These are phyloP conservation scores for Xylaria cubensis DNA, from an alignment of 495 filamentous ascomycete species.

Conservation along the genomic window DNA sequence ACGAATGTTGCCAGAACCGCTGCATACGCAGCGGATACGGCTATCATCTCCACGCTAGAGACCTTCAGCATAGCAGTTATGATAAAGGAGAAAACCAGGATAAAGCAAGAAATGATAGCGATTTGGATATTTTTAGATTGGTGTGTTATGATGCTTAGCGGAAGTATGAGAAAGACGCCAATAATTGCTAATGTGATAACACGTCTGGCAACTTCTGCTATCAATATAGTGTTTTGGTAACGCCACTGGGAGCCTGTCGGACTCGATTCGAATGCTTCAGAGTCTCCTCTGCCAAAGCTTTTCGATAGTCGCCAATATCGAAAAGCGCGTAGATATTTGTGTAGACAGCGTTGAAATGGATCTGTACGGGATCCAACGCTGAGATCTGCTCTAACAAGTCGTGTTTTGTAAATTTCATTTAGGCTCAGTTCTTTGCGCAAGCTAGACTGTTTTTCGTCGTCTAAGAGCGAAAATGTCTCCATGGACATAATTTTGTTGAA, in stretches of 20 bases:
- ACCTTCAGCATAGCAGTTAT: conserved; percentile 35
- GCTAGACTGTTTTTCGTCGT: background rate
- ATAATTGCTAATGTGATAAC: background rate
- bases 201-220: background rate
- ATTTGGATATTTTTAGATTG: background rate
- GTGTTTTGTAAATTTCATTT: background rate
- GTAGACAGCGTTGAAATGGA: background rate
- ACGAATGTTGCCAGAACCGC: conserved; percentile 31
- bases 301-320: background rate
- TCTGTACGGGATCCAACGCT: background rate
- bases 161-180: background rate
- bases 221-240: background rate
- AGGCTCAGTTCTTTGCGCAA: background rate
- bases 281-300: background rate
- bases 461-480: background rate
- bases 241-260: background rate
- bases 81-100: conserved; percentile 14
- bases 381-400: background rate
- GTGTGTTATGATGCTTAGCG: background rate
- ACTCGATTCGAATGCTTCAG: background rate
- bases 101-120: background rate
- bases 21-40: conserved; percentile 41
- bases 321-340: background rate
- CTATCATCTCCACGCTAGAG: conserved; percentile 40
- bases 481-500: background rate